These are phyloP conservation scores for Nephelium lappaceum DNA, from an alignment of 345 rosid species.

Conservation along the genomic window DNA sequence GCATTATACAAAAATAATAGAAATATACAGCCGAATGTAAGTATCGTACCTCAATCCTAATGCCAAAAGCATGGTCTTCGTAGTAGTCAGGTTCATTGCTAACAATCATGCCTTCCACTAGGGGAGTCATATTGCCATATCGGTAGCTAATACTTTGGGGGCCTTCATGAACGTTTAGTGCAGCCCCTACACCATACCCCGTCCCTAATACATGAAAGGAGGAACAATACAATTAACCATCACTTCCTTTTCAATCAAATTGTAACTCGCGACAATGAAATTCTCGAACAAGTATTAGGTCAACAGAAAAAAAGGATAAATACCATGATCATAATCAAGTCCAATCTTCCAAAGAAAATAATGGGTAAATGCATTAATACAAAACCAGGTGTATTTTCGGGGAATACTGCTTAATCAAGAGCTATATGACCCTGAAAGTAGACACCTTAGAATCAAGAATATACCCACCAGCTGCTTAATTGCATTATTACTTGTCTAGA, in stretches of 20 bases:
- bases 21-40: background rate
- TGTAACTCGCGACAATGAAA: background rate
- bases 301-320: conserved; percentile 21
- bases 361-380: conserved; percentile 89
- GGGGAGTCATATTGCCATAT: conserved; percentile 78
- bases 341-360: conserved; percentile 93
- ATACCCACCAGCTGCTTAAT: background rate
- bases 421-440: conserved; percentile 92
- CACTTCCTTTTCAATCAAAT: background rate
- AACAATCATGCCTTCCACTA: conserved; percentile 89
- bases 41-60: conserved; percentile 81
- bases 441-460: conserved; percentile 7
- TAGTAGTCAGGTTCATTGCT: conserved; percentile 98
- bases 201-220: conserved; percentile 62
- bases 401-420: conserved; percentile 91
- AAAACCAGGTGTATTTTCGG: conserved; percentile 93
- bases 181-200: conserved; percentile 98
- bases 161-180: conserved; percentile 95
- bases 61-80: conserved; percentile 96
- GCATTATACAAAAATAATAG: background rate
- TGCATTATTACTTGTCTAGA: conserved; percentile 7
- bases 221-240: conserved; percentile 2
- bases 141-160: conserved; percentile 96
- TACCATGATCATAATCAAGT: conserved; percentile 97
- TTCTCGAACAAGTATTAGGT: background rate